Evolutionary conservation across 805 yeast species (phyloP).

Genomic region (Wickerhamomyces chambardii): DNA sequence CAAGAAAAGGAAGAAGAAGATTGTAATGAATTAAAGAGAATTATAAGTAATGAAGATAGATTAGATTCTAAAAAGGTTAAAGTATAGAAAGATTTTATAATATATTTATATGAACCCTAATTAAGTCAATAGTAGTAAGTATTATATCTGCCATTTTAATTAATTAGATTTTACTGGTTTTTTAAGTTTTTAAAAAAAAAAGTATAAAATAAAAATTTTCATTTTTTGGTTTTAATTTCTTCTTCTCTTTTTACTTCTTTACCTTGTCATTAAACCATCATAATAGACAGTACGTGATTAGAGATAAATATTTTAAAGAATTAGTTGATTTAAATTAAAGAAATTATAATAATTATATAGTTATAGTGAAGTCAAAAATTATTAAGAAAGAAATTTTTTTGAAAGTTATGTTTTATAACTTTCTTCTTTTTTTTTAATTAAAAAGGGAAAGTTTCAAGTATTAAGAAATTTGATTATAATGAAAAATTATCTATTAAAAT

Average conservation of each 20-base stretch:
- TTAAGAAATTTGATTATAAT: no score
- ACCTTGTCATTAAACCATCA: conserved; percentile 65
- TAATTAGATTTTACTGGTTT: background rate
- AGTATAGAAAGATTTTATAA: background rate
- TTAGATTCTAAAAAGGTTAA: conserved; percentile 6
- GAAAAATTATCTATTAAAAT: no score
- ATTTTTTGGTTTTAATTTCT: conserved; percentile 1
- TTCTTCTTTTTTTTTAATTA: no score
- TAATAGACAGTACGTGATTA: conserved; percentile 56
- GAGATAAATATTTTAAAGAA: conserved; percentile 1
- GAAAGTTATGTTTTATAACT: no score
- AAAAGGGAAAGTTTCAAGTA: no score
- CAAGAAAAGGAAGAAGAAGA: background rate
- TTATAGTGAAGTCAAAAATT: no score
- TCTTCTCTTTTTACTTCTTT: conserved; percentile 35
- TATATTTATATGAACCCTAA: no score
- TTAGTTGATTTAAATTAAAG: no score
- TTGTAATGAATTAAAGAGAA: conserved; percentile 13
- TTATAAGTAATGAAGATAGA: conserved; percentile 13
- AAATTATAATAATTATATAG: no score
- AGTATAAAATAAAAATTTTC: background rate
- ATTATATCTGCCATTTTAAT: no score
- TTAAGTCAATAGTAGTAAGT: no score
- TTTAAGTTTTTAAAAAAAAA: conserved; percentile 1
- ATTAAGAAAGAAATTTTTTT: no score